phyloP scores from a whole-genome alignment of 2,329 filamentous ascomycete genomes.

The Exophiala oligosperma region DNA sequence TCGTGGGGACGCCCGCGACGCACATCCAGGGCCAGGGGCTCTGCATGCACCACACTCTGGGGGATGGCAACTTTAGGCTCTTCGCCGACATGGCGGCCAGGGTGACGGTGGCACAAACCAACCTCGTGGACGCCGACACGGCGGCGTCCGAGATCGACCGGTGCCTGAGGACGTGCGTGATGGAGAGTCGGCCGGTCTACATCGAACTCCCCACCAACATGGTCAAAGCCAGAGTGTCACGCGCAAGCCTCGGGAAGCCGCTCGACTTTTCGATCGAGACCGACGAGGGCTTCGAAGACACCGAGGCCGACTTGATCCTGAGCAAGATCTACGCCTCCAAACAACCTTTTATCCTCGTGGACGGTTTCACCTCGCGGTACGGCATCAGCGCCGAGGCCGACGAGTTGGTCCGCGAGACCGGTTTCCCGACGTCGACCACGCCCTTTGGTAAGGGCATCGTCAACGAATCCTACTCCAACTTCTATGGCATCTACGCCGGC shows the following conservation, averaged over 20 bases:
- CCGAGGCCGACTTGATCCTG: constrained; percentile 33
- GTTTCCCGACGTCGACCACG: constrained; percentile 51
- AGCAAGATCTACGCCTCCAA: constrained; percentile 47
- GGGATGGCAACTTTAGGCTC: constrained; percentile 53
- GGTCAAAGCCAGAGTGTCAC: constrained; percentile 24
- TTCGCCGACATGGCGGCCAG: constrained; percentile 53
- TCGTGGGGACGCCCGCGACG: constrained; percentile 49
- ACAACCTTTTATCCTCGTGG: constrained; percentile 53
- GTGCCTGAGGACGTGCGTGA: constrained; percentile 51
- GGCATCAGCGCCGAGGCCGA: constrained; percentile 46
- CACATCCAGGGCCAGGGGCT: constrained; percentile 22
- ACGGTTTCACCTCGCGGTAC: constrained; percentile 49
- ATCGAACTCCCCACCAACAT: constrained; percentile 51
- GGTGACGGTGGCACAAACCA: constrained; percentile 53
- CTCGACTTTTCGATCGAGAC: constrained; percentile 26
- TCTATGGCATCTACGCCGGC: constrained; percentile 52
- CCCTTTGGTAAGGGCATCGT: constrained; percentile 53
- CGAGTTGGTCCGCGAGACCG: constrained; percentile 44
- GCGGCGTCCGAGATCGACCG: constrained; percentile 54
- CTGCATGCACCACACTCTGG: constrained; percentile 36
- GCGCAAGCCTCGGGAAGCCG: constrained; percentile 15
- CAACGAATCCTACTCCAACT: constrained; percentile 49
- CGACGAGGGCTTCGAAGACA: constrained; percentile 29
- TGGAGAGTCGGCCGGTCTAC: constrained; percentile 58
- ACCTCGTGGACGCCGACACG: constrained; percentile 46